phyloP scores from a whole-genome alignment of 768 basidiomycete genomes.

The Xanthoconium stramineum region DNA sequence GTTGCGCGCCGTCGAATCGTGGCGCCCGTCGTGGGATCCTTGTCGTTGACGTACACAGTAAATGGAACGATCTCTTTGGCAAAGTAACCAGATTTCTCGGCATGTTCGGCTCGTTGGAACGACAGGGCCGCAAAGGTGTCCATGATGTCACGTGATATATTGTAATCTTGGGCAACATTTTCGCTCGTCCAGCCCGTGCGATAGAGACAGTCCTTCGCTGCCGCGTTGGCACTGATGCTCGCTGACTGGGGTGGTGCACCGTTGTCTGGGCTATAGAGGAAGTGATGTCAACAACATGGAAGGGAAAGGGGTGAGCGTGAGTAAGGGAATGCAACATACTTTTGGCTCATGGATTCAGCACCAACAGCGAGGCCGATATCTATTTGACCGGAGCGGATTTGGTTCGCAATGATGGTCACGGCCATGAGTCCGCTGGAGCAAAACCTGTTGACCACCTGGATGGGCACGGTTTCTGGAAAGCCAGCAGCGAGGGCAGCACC shows the following conservation, averaged over 20 bases:
- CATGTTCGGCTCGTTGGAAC: conserved; percentile 74
- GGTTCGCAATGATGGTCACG: conserved; percentile 70
- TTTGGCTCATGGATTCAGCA: conserved; percentile 83
- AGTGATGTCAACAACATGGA: neutral
- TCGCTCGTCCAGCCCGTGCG: conserved; percentile 93
- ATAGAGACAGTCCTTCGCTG: conserved; percentile 58
- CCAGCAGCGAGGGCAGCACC: conserved; percentile 77
- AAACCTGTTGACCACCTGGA: conserved; percentile 75
- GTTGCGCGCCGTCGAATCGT: conserved; percentile 44
- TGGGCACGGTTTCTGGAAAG: conserved; percentile 71
- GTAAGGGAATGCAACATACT: conserved; percentile 38
- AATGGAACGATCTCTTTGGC: conserved; percentile 73
- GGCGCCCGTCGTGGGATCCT: conserved; percentile 52
- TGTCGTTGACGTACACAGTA: conserved; percentile 60
- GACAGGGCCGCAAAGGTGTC: conserved; percentile 73
- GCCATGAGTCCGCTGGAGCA: conserved; percentile 89
- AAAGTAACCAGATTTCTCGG: conserved; percentile 66
- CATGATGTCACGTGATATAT: conserved; percentile 70
- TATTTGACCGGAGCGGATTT: conserved; percentile 74
- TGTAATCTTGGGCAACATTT: conserved; percentile 75
- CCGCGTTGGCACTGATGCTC: conserved; percentile 50
- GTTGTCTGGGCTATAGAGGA: conserved; percentile 51
- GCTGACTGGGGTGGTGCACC: conserved; percentile 62
- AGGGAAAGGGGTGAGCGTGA: too few relatives aligned
- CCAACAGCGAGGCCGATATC: conserved; percentile 78